Conservation (phyloP, 2,329 filamentous ascomycete species). For the Colletotrichum musicola region DNA sequence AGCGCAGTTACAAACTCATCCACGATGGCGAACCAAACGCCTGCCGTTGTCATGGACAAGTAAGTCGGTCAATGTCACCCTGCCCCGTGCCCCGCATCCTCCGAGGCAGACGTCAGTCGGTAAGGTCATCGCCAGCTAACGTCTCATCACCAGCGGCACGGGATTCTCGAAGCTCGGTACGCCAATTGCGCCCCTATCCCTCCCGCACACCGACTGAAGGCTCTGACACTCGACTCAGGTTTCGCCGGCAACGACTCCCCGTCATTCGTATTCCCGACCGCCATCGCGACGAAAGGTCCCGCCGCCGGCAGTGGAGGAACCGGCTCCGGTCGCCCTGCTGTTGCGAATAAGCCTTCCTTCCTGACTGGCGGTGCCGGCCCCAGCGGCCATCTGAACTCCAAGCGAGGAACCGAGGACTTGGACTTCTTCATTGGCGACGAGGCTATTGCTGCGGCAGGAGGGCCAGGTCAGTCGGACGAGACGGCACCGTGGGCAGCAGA, state of each 20-base stretch:
- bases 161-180: slow-evolving; percentile 98
- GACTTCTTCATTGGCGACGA: slow-evolving; percentile 99
- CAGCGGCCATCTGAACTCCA: slow-evolving; percentile 84
- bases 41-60: slow-evolving; percentile 99
- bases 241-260: slow-evolving; percentile 99
- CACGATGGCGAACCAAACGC: slow-evolving; percentile 94
- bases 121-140: slow-evolving; percentile 39
- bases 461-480: slow-evolving; percentile 73
- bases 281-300: slow-evolving; percentile 93
- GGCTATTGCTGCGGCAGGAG: slow-evolving; percentile 84
- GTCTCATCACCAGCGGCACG: slow-evolving; percentile 81
- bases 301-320: slow-evolving; percentile 78
- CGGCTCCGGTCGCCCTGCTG: slow-evolving; percentile 88
- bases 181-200: slow-evolving; percentile 46
- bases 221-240: slow-evolving; percentile 64
- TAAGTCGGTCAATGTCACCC: slow-evolving; percentile 66
- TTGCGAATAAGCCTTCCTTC: slow-evolving; percentile 96
- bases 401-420: slow-evolving; percentile 96
- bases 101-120: slow-evolving; percentile 40
- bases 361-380: slow-evolving; percentile 90
- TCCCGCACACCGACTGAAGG: slow-evolving; percentile 42
- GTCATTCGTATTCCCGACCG: slow-evolving; percentile 98
- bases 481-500: not conserved
- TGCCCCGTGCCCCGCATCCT: slow-evolving; percentile 49
- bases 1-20: slow-evolving; percentile 27